phyloP scores from a whole-genome alignment of 768 basidiomycete species.

The Amanita rubescens region DNA sequence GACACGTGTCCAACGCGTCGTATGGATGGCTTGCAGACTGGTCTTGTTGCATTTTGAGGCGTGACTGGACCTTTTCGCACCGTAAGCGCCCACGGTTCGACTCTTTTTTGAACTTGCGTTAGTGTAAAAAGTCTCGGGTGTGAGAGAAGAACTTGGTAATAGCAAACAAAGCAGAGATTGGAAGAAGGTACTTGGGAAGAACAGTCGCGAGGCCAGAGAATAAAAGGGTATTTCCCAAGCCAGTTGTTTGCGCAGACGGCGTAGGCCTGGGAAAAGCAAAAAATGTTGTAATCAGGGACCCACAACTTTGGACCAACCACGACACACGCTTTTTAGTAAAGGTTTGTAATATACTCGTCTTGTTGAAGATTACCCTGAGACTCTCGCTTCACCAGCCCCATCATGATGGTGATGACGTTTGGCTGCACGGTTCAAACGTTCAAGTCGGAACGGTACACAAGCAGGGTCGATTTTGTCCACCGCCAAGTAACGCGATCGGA shows the following conservation, averaged over 20 bases:
- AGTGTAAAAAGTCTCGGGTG: not conserved
- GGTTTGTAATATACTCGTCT: too few relatives aligned
- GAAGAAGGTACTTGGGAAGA: not conserved
- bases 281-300: slow-evolving; percentile 7
- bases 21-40: not conserved
- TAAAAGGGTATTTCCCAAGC: not conserved
- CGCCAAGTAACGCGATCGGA: too few relatives aligned
- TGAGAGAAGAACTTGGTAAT: not conserved
- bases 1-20: not conserved
- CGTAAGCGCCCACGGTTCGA: not conserved
- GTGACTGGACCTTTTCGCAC: not conserved
- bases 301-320: slow-evolving; percentile 1
- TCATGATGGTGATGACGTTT: not conserved
- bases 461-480: too few relatives aligned
- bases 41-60: not conserved
- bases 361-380: too few relatives aligned
- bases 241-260: not conserved
- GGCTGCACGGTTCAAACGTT: too few relatives aligned
- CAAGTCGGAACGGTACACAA: too few relatives aligned
- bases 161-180: too few relatives aligned
- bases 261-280: slow-evolving; percentile 1
- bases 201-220: not conserved
- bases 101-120: not conserved
- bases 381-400: too few relatives aligned
- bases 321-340: not conserved